Base-by-base conservation (phyloP, 148 eudicot species). In the Polygonum aviculare region DNA sequence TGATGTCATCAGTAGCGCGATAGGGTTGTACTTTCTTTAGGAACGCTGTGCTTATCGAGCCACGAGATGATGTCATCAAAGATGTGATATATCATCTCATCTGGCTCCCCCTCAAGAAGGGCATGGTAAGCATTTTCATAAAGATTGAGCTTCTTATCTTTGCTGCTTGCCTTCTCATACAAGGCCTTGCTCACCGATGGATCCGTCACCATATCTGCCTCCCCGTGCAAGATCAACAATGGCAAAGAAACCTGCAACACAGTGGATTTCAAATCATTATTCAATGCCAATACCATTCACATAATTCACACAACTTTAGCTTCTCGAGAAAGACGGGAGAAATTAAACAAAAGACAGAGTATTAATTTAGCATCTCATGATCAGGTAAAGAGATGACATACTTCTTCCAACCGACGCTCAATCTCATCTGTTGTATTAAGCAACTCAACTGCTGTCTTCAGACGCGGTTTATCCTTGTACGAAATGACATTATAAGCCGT, bases 61-160 rank as follows among this genome's bases (percentile, higher is more conserved):
- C 98, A 94, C 74, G 90, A 81, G 36, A 94, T 83, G 38, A 90
- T 90, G 78, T 94, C 98, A 50, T 59, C 81, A 70, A 94, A 88
- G 22, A 89, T 92, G 14, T 80, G 77, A 75, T 76, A 79, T 72
- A 90, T 92, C 74, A 79, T 80, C 16, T 92, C 91, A 79, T 94
- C 97, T 0, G 98, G 85, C 81, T 94, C 98, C 26, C 98, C 98
- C 72, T 90, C 97, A 40, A 92, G 96, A 75, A 94, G 91, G 18
- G 91, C 67, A 78, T 94, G 97, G 77, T 84, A 94, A 36, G 90
- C 84, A 19, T 85, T 93, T 63, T 85, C 82, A 69, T 92, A 94
- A 2, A 94, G 87, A 62, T 80, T 90, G 31, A 92, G 86, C 63
- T 80, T 90, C 82, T 94, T 94, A 85, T 90, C 98, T 40, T 81